Conservation (phyloP, 2,329 filamentous ascomycete genomes). For the Trichoderma semiorbis region DNA sequence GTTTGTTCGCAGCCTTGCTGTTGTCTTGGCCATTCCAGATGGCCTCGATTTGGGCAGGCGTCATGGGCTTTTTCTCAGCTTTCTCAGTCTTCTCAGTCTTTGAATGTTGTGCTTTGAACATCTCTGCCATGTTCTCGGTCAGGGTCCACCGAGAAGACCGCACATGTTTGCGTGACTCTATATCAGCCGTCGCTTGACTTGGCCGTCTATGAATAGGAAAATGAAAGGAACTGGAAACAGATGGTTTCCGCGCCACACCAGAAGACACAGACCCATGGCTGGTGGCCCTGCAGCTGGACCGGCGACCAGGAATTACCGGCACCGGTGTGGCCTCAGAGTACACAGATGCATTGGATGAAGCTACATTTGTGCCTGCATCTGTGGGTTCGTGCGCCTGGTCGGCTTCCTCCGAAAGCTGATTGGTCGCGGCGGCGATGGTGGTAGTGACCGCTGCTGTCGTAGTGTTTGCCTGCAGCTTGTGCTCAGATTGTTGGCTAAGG, state of each 20-base stretch:
- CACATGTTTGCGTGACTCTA: constrained; percentile 20
- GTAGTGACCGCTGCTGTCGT: not conserved
- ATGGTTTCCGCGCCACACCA: constrained; percentile 28
- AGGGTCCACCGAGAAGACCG: constrained; percentile 47
- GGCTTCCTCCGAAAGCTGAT: constrained; percentile 5
- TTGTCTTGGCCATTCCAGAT: constrained; percentile 18
- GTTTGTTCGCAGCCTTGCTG: not conserved
- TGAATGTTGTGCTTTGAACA: constrained; percentile 53
- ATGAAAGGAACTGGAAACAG: constrained; percentile 37
- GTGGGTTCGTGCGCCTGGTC: constrained; percentile 13
- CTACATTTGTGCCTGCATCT: not conserved
- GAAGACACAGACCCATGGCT: constrained; percentile 18
- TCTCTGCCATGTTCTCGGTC: constrained; percentile 54
- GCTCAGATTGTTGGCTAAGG: constrained; percentile 9
- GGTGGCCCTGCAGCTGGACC: not conserved
- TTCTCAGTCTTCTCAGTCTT: constrained; percentile 55
- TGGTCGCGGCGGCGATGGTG: not conserved
- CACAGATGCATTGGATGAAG: constrained; percentile 2
- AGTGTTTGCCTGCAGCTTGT: constrained; percentile 1
- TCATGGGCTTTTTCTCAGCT: constrained; percentile 55
- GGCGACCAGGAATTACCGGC: constrained; percentile 12
- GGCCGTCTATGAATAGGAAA: constrained; percentile 33
- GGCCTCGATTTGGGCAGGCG: constrained; percentile 48
- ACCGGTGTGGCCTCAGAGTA: not conserved
- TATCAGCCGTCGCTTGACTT: constrained; percentile 15